These are phyloP conservation scores for Colletotrichum spaethianum DNA, from an alignment of 2,329 filamentous ascomycete genomes.

Conservation along the genomic window DNA sequence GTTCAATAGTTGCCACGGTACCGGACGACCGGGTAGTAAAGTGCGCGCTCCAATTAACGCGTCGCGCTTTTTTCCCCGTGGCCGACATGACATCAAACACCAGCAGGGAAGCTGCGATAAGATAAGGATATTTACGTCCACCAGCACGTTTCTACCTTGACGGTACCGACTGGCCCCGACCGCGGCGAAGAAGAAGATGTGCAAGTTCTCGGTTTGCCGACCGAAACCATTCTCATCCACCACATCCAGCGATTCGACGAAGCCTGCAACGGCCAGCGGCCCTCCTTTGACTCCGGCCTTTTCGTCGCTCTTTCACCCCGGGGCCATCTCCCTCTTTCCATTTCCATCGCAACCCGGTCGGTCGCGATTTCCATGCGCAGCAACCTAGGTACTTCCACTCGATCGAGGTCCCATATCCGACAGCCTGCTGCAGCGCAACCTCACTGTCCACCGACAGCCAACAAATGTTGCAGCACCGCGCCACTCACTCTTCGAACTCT, in stretches of 20 bases:
- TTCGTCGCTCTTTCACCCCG: slow-evolving; percentile 9
- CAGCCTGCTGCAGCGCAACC: slow-evolving; percentile 32
- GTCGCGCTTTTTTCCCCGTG: slow-evolving; percentile 10
- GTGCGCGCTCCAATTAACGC: slow-evolving; percentile 29
- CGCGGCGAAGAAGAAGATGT: background rate
- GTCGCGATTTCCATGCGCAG: background rate
- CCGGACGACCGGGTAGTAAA: background rate
- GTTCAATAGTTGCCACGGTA: slow-evolving; percentile 14
- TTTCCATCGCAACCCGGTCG: slow-evolving; percentile 11
- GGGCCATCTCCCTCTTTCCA: background rate
- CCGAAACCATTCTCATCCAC: background rate
- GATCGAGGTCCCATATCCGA: slow-evolving; percentile 1
- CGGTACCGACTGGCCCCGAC: background rate
- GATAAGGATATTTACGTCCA: slow-evolving; percentile 13
- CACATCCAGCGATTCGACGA: background rate
- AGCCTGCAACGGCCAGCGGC: background rate
- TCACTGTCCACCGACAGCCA: slow-evolving; percentile 16
- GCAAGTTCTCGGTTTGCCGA: background rate
- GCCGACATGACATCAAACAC: slow-evolving; percentile 29
- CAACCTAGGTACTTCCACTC: slow-evolving; percentile 5
- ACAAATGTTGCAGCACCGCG: slow-evolving; percentile 35
- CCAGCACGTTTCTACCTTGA: slow-evolving; percentile 15
- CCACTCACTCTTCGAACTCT: slow-evolving; percentile 18
- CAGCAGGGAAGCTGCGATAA: slow-evolving; percentile 19
- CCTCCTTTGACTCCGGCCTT: background rate